Evolutionary conservation across 108 stramenopile genomes (phyloP).

Genomic region (Cylindrotheca closterium): DNA sequence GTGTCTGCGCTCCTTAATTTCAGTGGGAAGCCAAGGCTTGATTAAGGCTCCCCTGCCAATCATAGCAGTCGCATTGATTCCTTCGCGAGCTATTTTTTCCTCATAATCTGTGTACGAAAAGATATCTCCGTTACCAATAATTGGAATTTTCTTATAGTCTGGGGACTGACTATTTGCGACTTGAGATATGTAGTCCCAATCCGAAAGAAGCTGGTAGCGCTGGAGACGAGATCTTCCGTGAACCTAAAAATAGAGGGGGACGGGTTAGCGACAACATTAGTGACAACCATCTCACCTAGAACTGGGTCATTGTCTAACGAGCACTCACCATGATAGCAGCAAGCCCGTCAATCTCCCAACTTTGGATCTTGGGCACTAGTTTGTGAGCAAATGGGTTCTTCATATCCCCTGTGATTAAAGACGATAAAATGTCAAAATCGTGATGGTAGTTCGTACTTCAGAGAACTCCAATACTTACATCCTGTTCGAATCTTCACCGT

Average conservation of each 20-base stretch:
- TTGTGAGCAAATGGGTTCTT: conserved; percentile 87
- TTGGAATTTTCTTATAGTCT: conserved; percentile 62
- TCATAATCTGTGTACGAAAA: conserved; percentile 89
- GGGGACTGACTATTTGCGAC: conserved; percentile 71
- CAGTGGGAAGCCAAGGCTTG: conserved; percentile 98
- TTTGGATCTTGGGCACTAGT: conserved; percentile 80
- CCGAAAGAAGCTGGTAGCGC: conserved; percentile 89
- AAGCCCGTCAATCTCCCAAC: conserved; percentile 63
- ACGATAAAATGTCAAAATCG: not conserved
- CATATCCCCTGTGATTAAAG: conserved; percentile 51
- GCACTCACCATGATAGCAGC: conserved; percentile 73
- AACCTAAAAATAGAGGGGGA: conserved; percentile 42
- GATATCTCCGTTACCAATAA: conserved; percentile 99
- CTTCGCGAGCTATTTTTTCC: conserved; percentile 58
- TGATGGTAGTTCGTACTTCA: not conserved
- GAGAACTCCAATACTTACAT: conserved; percentile 29
- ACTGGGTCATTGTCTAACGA: too few relatives aligned
- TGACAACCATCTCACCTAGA: not conserved
- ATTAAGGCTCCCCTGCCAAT: conserved; percentile 95
- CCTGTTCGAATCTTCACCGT: conserved; percentile 98
- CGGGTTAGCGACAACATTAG: not conserved
- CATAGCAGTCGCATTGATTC: conserved; percentile 89
- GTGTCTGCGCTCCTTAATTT: conserved; percentile 93
- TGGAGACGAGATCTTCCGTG: conserved; percentile 94
- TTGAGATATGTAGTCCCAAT: conserved; percentile 94